Evolutionary conservation across 2,329 filamentous ascomycete genomes (phyloP).

Genomic region (Teratosphaeria zuluensis): DNA sequence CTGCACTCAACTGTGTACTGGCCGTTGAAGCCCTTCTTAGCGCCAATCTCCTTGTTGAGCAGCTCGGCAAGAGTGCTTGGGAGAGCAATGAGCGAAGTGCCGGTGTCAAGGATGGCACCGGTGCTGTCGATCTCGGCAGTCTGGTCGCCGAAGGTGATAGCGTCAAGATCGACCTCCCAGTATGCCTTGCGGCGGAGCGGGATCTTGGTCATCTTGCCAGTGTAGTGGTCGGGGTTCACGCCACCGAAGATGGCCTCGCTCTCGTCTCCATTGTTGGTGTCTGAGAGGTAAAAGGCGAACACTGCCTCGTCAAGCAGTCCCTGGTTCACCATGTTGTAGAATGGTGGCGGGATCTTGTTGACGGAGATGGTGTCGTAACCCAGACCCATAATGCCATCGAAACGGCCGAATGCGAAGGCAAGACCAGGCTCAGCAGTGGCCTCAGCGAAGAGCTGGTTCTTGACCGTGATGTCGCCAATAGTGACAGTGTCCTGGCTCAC

Average conservation of each 20-base stretch:
- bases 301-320: slow-evolving; percentile 81
- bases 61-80: slow-evolving; percentile 87
- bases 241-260: slow-evolving; percentile 90
- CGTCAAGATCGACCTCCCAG: slow-evolving; percentile 96
- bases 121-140: slow-evolving; percentile 86
- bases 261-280: slow-evolving; percentile 56
- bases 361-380: slow-evolving; percentile 96
- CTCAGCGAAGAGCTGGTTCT: slow-evolving; percentile 91
- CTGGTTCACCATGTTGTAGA: slow-evolving; percentile 93
- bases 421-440: slow-evolving; percentile 91
- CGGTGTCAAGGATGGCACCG: slow-evolving; percentile 94
- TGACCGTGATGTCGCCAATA: slow-evolving; percentile 82
- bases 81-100: slow-evolving; percentile 93
- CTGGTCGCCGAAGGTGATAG: slow-evolving; percentile 79
- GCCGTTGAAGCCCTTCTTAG: slow-evolving; percentile 94
- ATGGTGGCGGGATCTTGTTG: slow-evolving; percentile 86
- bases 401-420: slow-evolving; percentile 94
- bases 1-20: slow-evolving; percentile 91
- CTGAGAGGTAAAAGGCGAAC: slow-evolving; percentile 92
- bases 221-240: slow-evolving; percentile 69
- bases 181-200: slow-evolving; percentile 97
- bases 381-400: slow-evolving; percentile 92
- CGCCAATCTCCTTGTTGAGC: slow-evolving; percentile 92
- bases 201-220: slow-evolving; percentile 82
- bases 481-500: slow-evolving; percentile 78